Base-by-base conservation (phyloP, 148 eudicot species). In the Rhododendron ferrugineum region DNA sequence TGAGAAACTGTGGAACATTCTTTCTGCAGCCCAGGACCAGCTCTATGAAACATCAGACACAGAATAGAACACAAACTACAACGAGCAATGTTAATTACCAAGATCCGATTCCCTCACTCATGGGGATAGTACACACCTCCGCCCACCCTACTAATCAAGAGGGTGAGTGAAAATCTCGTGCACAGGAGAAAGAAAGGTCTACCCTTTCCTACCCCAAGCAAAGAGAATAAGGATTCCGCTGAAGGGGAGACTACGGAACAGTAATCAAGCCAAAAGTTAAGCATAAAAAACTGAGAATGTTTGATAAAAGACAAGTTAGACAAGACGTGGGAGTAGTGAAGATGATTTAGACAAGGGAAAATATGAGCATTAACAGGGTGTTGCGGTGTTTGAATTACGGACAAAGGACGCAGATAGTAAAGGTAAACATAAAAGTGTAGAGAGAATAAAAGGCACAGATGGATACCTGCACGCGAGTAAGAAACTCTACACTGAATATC, bases 391-490 rank as follows among this genome's bases (percentile, higher is more conserved):
- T 62, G 74, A 56, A 52, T 14, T 56, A 81, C 13, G 22, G 23
- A 81, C 26, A 37, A 52, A 60, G 32, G 32, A 81, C 26, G 40
- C 26, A 58, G 50, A 46, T 8, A 5, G 23, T 8, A 44, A 30
- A 46, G 49, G 26, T 44, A 83, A 47, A 36, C 30, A 70, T 32
- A 4, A 30, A 70, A 70, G 36, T 70, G 22, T 47, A 16, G 32
- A 66, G 78, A 36, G 15, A 36, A 11, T 16, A 70, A 66, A 50
- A 18, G 32, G 44, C 37, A 42, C 8, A 70, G 56, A 52, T 44
- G 22, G 15, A n/a, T 88, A 90, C 90, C 85, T 83, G 85, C 75
- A 75, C 1, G 86, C 79, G 52, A 36, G 72, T 70, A 79, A 42
- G 81, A 54, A 78, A 72, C 62, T 36, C 64, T 30, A 3, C 26